Conservation (phyloP, 495 filamentous ascomycete genomes). For the Aspergillus bridgeri region DNA sequence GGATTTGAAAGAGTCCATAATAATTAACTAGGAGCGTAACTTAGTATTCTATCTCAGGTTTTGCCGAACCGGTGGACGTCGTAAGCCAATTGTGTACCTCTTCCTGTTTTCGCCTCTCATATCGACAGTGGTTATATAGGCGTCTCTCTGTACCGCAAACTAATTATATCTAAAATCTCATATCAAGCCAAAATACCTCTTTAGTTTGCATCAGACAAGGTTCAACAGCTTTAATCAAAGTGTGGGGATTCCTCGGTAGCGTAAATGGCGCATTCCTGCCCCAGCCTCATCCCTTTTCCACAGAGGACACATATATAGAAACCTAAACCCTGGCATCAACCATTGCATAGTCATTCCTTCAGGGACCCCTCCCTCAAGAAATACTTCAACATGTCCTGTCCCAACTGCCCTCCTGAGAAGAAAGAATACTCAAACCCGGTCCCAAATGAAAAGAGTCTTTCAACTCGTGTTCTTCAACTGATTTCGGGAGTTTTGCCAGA, state of each 20-base stretch:
- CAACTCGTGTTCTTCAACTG: background rate
- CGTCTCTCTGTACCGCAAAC: no score
- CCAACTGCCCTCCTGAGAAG: background rate
- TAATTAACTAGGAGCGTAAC: no score
- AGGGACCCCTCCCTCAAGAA: background rate
- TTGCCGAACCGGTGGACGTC: no score
- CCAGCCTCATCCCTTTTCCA: background rate
- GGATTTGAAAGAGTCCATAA: no score
- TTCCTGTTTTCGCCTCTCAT: no score
- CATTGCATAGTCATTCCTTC: no score
- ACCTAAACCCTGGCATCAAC: background rate
- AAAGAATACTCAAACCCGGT: background rate
- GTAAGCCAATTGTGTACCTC: no score
- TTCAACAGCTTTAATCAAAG: background rate
- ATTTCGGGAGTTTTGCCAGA: slow-evolving; percentile 1
- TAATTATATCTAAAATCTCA: no score
- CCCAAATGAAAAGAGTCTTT: background rate
- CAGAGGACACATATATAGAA: background rate
- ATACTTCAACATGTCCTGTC: background rate
- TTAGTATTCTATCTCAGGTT: no score
- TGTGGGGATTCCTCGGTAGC: background rate
- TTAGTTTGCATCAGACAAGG: no score
- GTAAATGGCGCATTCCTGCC: background rate
- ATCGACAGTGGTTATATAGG: no score
- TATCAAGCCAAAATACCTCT: no score